Conservation (phyloP, 2,329 filamentous ascomycete genomes). For the Fusarium ambrosium region DNA sequence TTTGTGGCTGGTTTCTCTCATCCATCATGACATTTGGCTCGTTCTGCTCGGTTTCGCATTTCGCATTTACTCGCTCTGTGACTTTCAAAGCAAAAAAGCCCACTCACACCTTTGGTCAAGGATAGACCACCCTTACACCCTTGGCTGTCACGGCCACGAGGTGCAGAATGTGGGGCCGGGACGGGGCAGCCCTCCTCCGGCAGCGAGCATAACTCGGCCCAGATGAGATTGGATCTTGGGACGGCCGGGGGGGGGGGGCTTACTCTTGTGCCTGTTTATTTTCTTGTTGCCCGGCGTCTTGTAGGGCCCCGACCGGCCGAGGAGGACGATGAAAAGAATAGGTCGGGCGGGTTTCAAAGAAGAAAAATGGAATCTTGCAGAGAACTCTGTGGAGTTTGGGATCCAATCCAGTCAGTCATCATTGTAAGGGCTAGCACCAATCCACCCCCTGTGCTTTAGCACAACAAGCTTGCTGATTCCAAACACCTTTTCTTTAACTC, state of each 20-base stretch:
- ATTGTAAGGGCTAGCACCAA: not conserved
- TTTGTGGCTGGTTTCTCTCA: constrained; percentile 2
- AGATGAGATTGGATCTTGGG: not conserved
- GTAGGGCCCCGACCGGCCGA: constrained; percentile 4
- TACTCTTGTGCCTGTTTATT: not conserved
- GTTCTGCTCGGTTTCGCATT: constrained; percentile 28
- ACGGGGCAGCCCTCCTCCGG: constrained; percentile 13
- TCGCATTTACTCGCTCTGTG: constrained; percentile 17
- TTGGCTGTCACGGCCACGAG: constrained; percentile 30
- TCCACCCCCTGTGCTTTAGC: not conserved
- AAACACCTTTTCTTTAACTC: not conserved
- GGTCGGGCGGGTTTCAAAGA: not conserved
- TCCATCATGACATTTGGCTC: not conserved
- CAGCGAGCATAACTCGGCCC: constrained; percentile 31
- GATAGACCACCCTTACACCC: not conserved
- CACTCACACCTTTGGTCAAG: not conserved
- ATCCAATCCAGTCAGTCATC: not conserved
- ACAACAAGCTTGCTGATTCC: constrained; percentile 1
- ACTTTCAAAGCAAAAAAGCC: not conserved
- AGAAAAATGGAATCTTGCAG: not conserved
- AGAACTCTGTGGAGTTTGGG: not conserved
- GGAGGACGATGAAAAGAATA: not conserved
- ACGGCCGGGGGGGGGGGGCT: no score
- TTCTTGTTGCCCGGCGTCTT: constrained; percentile 1
- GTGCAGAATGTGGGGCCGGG: constrained; percentile 38